These are phyloP conservation scores for Bipolaris bicolor DNA, from an alignment of 2,329 filamentous ascomycete genomes.

Conservation along the genomic window DNA sequence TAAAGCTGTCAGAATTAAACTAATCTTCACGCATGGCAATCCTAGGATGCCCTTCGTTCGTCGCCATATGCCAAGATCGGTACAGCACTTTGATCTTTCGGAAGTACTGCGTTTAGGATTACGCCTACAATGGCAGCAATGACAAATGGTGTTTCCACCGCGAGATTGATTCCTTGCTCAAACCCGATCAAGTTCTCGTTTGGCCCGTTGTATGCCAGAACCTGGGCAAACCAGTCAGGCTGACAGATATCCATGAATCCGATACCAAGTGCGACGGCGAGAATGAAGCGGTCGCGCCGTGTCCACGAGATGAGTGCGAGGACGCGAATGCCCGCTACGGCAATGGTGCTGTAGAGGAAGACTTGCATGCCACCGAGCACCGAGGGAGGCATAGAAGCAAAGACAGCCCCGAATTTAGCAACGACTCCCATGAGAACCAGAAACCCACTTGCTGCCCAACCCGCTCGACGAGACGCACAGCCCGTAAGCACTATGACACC, in stretches of 20 bases:
- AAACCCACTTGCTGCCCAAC: constrained; percentile 37
- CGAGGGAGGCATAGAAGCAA: constrained; percentile 43
- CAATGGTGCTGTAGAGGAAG: constrained; percentile 37
- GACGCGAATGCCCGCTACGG: constrained; percentile 36
- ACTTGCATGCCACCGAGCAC: constrained; percentile 57
- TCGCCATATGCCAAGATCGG: constrained; percentile 11
- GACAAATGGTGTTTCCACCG: constrained; percentile 52
- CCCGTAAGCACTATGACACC: constrained; percentile 39
- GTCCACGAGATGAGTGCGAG: constrained; percentile 37
- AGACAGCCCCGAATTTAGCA: constrained; percentile 38
- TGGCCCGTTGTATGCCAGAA: constrained; percentile 47
- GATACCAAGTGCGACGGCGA: constrained; percentile 32
- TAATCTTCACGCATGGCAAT: constrained; percentile 11
- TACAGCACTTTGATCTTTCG: constrained; percentile 33
- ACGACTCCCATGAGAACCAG: constrained; percentile 37
- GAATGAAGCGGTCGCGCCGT: constrained; percentile 37
- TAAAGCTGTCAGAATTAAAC: neutral
- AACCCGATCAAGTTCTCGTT: constrained; percentile 50
- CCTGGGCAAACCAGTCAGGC: constrained; percentile 48
- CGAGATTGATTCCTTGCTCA: constrained; percentile 51
- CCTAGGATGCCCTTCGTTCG: constrained; percentile 16
- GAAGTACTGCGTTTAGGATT: constrained; percentile 53
- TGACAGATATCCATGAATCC: constrained; percentile 50
- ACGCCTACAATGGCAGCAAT: constrained; percentile 48
- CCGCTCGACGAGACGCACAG: constrained; percentile 36